Percentiles rank a stretch among this genome's conserved stretches.
Conservation (phyloP, 2,329 filamentous ascomycete genomes). For the Phaeophleospora eucalypticola region DNA sequence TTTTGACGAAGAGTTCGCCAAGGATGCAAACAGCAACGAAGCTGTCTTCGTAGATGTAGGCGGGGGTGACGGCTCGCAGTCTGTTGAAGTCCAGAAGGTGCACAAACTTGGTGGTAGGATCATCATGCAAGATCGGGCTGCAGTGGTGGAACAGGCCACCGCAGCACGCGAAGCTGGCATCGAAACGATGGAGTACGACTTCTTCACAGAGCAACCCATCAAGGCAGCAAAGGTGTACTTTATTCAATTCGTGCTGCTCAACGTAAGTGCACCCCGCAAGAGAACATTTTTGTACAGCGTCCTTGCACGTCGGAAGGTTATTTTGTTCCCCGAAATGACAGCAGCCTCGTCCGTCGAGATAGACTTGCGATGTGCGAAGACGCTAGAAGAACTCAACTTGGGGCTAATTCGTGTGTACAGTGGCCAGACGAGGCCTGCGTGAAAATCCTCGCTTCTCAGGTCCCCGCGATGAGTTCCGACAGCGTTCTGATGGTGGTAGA, state of each 20-base stretch:
- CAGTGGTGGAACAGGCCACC: not conserved
- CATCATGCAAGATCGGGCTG: conserved; percentile 18
- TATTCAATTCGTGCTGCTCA: conserved; percentile 10
- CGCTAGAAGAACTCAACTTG: too few species aligned
- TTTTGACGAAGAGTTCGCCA: not conserved
- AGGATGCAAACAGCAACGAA: not conserved
- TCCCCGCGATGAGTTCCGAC: not conserved
- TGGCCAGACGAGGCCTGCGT: conserved; percentile 5
- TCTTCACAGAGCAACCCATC: conserved; percentile 25
- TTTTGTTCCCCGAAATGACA: too few species aligned
- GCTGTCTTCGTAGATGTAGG: not conserved
- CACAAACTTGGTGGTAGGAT: conserved; percentile 7
- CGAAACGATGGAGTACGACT: conserved; percentile 17
- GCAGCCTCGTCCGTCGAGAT: too few species aligned
- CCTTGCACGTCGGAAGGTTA: too few species aligned
- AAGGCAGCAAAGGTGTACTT: conserved; percentile 25
- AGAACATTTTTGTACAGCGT: too few species aligned
- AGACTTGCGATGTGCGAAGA: too few species aligned
- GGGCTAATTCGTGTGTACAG: too few species aligned
- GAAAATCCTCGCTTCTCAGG: not conserved
- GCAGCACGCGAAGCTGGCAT: not conserved
- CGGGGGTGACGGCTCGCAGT: not conserved
- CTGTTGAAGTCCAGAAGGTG: not conserved
- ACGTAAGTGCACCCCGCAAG: too few species aligned
- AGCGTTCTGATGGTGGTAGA: not conserved